A percentile compares a stretch with the other conserved stretches of the same genome.
These are phyloP conservation scores for Metschnikowia gruessii DNA, from an alignment of 805 yeast genomes.

Conservation along the genomic window DNA sequence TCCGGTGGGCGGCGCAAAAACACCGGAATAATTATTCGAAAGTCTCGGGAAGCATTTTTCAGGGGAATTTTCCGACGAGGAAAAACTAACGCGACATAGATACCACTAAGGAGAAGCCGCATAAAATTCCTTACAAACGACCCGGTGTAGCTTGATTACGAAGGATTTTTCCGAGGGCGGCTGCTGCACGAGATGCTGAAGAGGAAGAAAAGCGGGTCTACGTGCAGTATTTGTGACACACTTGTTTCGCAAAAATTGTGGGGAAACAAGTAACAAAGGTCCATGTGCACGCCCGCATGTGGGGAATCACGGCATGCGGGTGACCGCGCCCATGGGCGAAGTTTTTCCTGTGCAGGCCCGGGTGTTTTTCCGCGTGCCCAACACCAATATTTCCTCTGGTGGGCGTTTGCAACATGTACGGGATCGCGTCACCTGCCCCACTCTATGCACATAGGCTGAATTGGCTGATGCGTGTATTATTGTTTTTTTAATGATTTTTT, in stretches of 20 bases:
- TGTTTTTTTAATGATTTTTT: no score
- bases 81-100: neutral
- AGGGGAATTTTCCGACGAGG: neutral
- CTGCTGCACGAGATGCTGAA: constrained; percentile 1
- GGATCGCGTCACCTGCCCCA: neutral
- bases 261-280: constrained; percentile 7
- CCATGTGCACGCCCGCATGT: neutral
- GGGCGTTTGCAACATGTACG: constrained; percentile 3
- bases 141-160: neutral
- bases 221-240: constrained; percentile 4
- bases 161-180: constrained; percentile 3
- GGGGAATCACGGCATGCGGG: constrained; percentile 2
- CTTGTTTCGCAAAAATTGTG: constrained; percentile 2
- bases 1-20: no score
- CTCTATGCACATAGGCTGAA: neutral
- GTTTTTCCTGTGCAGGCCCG: no score
- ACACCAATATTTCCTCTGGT: neutral
- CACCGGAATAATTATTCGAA: no score
- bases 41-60: no score
- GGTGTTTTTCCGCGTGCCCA: no score
- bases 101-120: neutral
- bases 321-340: neutral
- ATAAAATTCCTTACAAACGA: neutral
- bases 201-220: neutral
- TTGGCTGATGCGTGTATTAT: neutral